Base-by-base conservation (phyloP, 352 stramenopile species). In the Phytophthora sp. region DNA sequence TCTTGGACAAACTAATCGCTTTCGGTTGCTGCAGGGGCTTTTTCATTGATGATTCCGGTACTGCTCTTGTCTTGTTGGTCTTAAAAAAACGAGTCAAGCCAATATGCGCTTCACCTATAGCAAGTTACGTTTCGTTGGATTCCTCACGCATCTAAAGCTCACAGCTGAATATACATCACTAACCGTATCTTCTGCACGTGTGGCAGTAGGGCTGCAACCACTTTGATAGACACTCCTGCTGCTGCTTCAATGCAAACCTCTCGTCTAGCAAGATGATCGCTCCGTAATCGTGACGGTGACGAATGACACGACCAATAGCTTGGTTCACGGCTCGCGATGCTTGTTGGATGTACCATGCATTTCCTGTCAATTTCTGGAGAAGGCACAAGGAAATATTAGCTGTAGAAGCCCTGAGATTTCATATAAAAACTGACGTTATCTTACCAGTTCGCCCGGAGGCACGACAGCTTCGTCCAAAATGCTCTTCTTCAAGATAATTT, bases 321-420 rank as follows among this genome's bases (percentile, higher is more conserved):
- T 99, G 98, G 74, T 99, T 99, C 11, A 99, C 96, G 53, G 97
- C 97, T 55, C 97, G 80, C 52, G 96, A 96, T 7, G 97, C 97
- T 89, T 99, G 96, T 56, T 99, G 97, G 33, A 95, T 95, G 69
- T 99, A 99, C 98, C 98, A 99, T 23, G 98, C 90, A 52, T 98
- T 95, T 4, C 98, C 98, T 62, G 81, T 89, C 56, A 98, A 70
- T 84, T 97, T 94, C 76, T 96, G 21, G 27, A 23, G n/a, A 23
- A 31, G 50, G 2, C 49, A 16, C 46, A 55, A 47, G 1, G 33
- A 9, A 44, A 13, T 39, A 36, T 59, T 27, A 71, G 24, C n/a
- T n/a, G n/a, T 27, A 12, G 12, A 27, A 60, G n/a, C 3, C 24
- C 2, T 18, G 18, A 44, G 38, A 49, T 20, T 4, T 55, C 2